phyloP scores from a whole-genome alignment of 1,139 yeast species.

The Yamadazyma atlantica region DNA sequence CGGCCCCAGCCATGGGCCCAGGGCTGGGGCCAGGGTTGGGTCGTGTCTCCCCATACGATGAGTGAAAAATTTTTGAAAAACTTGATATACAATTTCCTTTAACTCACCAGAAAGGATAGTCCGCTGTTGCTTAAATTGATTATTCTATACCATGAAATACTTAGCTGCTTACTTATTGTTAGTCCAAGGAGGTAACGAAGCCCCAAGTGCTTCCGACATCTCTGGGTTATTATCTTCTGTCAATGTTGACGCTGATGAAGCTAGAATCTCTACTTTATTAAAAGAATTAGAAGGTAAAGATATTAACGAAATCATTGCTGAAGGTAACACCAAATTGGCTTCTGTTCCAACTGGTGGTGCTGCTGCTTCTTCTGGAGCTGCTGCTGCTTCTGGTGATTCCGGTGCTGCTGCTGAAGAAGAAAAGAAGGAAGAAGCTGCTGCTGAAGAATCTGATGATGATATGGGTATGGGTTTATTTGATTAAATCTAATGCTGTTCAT shows the following conservation, averaged over 20 bases:
- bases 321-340: slow-evolving; percentile 80
- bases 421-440: slow-evolving; percentile 37
- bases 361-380: slow-evolving; percentile 59
- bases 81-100: too few species aligned
- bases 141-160: slow-evolving; percentile 69
- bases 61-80: neutral
- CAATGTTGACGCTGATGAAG: slow-evolving; percentile 76
- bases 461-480: slow-evolving; percentile 93
- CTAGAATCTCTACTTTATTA: slow-evolving; percentile 66
- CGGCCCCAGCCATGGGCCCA: too few species aligned
- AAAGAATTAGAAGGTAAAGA: slow-evolving; percentile 76
- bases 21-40: too few species aligned
- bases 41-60: neutral
- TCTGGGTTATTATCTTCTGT: slow-evolving; percentile 71
- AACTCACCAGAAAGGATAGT: slow-evolving; percentile 54
- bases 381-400: slow-evolving; percentile 42
- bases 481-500: slow-evolving; percentile 33
- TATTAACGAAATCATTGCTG: slow-evolving; percentile 71
- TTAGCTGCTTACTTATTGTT: slow-evolving; percentile 88
- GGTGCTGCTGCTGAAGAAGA: slow-evolving; percentile 41
- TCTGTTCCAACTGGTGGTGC: slow-evolving; percentile 85
- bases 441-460: slow-evolving; percentile 62
- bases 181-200: slow-evolving; percentile 80
- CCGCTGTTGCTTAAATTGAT: slow-evolving; percentile 58
- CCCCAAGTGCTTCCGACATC: slow-evolving; percentile 76